Evolutionary conservation across 768 basidiomycete genomes (phyloP), one percentile per base, ranked within the genome.

Genomic region (Auricularia cornea): DNA sequence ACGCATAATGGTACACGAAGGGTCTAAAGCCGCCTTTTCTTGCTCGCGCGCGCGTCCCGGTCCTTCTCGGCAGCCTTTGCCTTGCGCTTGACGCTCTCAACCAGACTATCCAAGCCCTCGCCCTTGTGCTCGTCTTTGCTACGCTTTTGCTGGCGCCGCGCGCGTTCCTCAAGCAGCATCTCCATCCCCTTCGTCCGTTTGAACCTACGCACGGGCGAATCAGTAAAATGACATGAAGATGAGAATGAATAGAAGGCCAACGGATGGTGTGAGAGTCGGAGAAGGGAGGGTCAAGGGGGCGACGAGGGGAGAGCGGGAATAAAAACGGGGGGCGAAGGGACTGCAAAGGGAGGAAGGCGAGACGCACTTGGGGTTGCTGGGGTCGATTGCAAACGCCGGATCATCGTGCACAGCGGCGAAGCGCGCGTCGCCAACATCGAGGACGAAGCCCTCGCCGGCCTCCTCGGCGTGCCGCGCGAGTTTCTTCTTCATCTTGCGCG

Each of bases 131-230:
- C 69, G 18, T 28, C 26, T 62, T 60, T 44, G 40, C 31, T 38
- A 1, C 68, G 59, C 56, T 73, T 70, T 40, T 76, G 70, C 66
- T 77, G 79, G 67, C 84, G 85, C 12, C 85, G 82, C 70, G 86
- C 79, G n/a, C 94, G 84, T 68, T 94, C 94, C n/a, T 86, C 81
- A 40, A 98, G 78, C 12, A 99, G 79, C 2, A 87, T 84, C 10
- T 83, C 71, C 96, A 98, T 99, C 59, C 86, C 85, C 74, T 89
- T 92, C 1, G 96, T 95, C 79, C 90, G 94, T 73, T 89, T 93
- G 79, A 90, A 98, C 62, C 94, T 98, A 69, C 59, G 64, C 30
- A 28, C 60, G 64, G 40, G 31, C n/a, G 35, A 20, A 14, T 16
- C 23, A 60, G 35, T 41, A 35, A 66, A 54, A n/a, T n/a, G n/a